Base-by-base conservation (phyloP, 1,139 yeast species). In the Candida sanyaensis region DNA sequence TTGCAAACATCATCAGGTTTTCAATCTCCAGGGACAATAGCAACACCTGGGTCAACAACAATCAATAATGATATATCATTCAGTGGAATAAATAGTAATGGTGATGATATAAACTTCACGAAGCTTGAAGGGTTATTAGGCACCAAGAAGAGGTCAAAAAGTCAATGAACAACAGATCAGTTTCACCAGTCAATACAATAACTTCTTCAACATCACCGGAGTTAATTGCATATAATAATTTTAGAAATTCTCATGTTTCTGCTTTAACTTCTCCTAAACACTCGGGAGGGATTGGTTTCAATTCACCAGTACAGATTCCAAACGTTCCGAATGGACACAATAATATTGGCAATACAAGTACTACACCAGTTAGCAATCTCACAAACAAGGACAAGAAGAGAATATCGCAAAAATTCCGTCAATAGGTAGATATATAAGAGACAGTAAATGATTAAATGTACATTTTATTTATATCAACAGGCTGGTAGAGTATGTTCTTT, bases 101-200 rank as follows among this genome's bases (percentile, higher is more conserved):
- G 33, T 3, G 29, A 32, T 28, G 31, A 41, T 37, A 58, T 55
- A 6, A 51, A 48, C 21, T 37, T 44, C 10, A 52, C 61, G 3
- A 59, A 59, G 57, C 62, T 70, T 44, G 75, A 69, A 48, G 60
- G 58, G 41, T 54, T 70, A 38, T 53, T 69, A 29, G 68, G 71
- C 1, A 61, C 62, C 37, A 71, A 68, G 55, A 64, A 64, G 51
- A 56, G 61, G 34, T 57, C 24, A 60, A 61, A 44, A 60, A 59
- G 40, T 50, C 43, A 11, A 34, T 51, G 4, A 41, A 41, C 6
- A 37, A 44, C 5, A 46, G 45, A 37, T 37, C 44, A 9, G 42
- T 45, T 7, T 47, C 50, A 7, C 44, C 52, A 21, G 38, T 36
- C 8, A 45, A 45, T 26, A 31, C 41, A 1, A 36, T 43, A 2